phyloP scores from a whole-genome alignment of 495 filamentous ascomycete species.

The Parathielavia appendiculata region DNA sequence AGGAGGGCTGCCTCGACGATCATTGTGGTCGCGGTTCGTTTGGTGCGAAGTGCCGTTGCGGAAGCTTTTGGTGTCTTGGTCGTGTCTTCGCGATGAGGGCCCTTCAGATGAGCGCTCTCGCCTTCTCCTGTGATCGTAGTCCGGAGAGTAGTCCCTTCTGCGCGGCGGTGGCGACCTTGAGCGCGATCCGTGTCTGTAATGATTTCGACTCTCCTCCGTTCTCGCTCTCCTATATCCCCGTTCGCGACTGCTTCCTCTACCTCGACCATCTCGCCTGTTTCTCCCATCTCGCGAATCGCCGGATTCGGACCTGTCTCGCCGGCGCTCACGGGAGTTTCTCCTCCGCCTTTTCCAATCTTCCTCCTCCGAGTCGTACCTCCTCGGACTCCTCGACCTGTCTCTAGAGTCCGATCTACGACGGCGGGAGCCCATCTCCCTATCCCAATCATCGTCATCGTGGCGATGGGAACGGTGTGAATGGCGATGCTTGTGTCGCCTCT shows the following conservation, averaged over 20 bases:
- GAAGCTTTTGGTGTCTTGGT: slow-evolving; percentile 16
- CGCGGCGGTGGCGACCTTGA: slow-evolving; percentile 29
- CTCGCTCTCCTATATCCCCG: slow-evolving; percentile 12
- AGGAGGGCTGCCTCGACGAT: slow-evolving; percentile 15
- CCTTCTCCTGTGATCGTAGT: slow-evolving; percentile 10
- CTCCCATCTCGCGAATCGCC: slow-evolving; percentile 23
- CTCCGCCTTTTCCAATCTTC: slow-evolving; percentile 31
- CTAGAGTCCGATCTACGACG: slow-evolving; percentile 38
- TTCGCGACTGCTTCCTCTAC: slow-evolving; percentile 5
- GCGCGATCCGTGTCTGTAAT: slow-evolving; percentile 15
- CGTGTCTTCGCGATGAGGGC: not conserved
- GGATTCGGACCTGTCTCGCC: slow-evolving; percentile 25
- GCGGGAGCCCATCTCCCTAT: slow-evolving; percentile 32
- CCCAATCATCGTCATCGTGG: slow-evolving; percentile 24
- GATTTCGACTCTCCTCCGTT: not conserved
- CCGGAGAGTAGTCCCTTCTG: slow-evolving; percentile 21
- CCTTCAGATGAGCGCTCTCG: not conserved
- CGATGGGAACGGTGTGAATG: slow-evolving; percentile 47
- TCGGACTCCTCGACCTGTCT: slow-evolving; percentile 34
- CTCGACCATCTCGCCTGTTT: slow-evolving; percentile 10
- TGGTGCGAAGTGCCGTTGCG: slow-evolving; percentile 25
- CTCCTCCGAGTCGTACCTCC: slow-evolving; percentile 32
- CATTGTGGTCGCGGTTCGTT: slow-evolving; percentile 28
- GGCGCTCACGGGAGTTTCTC: slow-evolving; percentile 31
- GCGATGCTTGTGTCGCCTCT: slow-evolving; percentile 48